phyloP scores from a whole-genome alignment of 2,329 filamentous ascomycete species.

The Stemphylium lycopersici region DNA sequence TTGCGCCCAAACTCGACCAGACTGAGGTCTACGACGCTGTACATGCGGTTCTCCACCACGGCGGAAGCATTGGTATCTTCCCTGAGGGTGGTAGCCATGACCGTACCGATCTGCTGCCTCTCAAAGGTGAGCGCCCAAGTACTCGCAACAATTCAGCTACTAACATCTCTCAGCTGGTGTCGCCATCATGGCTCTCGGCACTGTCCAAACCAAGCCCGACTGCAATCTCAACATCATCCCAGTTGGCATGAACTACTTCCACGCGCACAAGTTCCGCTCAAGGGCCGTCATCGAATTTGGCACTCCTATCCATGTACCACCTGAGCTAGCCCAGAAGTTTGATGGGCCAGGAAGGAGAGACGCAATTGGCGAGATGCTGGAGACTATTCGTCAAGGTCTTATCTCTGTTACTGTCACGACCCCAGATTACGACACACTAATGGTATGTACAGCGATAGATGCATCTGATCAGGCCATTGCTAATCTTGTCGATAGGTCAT shows the following conservation, averaged over 20 bases:
- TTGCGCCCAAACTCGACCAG: slow-evolving; percentile 93
- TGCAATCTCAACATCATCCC: slow-evolving; percentile 94
- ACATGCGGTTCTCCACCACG: slow-evolving; percentile 78
- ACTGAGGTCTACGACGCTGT: slow-evolving; percentile 92
- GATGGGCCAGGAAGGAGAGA: slow-evolving; percentile 74
- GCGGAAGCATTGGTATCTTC: slow-evolving; percentile 94
- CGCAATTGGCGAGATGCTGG: slow-evolving; percentile 82
- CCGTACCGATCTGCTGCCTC: slow-evolving; percentile 83
- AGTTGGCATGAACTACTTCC: slow-evolving; percentile 99
- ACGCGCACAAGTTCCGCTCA: slow-evolving; percentile 97
- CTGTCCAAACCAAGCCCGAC: slow-evolving; percentile 81
- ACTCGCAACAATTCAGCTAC: background rate
- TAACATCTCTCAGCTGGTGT: slow-evolving; percentile 71
- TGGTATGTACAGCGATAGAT: slow-evolving; percentile 58
- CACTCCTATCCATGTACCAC: slow-evolving; percentile 81
- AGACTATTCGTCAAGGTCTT: slow-evolving; percentile 84
- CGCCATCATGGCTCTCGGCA: slow-evolving; percentile 95
- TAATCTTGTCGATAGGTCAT: slow-evolving; percentile 66
- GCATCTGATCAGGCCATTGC: background rate
- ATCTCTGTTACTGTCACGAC: slow-evolving; percentile 89
- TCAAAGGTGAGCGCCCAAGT: slow-evolving; percentile 62
- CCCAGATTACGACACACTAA: slow-evolving; percentile 93
- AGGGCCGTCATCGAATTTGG: slow-evolving; percentile 96
- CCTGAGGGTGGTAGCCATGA: slow-evolving; percentile 97
- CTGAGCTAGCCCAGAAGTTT: slow-evolving; percentile 84